Evolutionary conservation across 2,329 filamentous ascomycete genomes (phyloP).

Genomic region (Pseudocercospora crystallina): DNA sequence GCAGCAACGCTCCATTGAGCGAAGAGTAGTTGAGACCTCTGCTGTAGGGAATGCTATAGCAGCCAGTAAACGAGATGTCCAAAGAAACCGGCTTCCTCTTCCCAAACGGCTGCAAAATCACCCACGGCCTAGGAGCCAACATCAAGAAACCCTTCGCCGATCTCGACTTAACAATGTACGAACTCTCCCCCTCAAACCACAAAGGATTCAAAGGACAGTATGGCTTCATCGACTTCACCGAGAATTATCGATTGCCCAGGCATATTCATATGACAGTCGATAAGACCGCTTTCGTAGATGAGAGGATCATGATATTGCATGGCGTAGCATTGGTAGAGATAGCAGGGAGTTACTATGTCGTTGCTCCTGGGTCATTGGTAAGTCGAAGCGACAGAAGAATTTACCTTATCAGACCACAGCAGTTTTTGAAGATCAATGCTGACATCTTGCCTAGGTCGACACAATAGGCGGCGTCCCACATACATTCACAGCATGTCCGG

Average conservation of each 20-base stretch:
- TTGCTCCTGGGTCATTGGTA: slow-evolving; percentile 24
- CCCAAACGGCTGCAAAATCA: slow-evolving; percentile 23
- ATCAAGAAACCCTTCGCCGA: slow-evolving; percentile 27
- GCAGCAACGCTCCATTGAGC: not conserved
- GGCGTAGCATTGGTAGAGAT: slow-evolving; percentile 24
- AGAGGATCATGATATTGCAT: slow-evolving; percentile 25
- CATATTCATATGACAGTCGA: slow-evolving; percentile 27
- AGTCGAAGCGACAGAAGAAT: no score
- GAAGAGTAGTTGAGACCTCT: not conserved
- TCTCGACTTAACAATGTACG: slow-evolving; percentile 23
- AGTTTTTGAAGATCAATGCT: no score
- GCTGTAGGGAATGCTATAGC: not conserved
- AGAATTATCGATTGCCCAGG: slow-evolving; percentile 22
- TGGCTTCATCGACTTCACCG: slow-evolving; percentile 24
- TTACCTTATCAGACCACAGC: no score
- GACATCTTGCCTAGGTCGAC: no score
- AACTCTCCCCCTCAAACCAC: slow-evolving; percentile 21
- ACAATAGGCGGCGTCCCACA: slow-evolving; percentile 25
- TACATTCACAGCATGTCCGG: slow-evolving; percentile 27
- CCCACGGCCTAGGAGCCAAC: slow-evolving; percentile 21
- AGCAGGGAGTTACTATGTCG: slow-evolving; percentile 19
- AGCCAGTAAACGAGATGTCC: not conserved
- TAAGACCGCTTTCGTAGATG: slow-evolving; percentile 18
- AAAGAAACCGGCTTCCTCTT: slow-evolving; percentile 9
- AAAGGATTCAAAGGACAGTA: slow-evolving; percentile 22